Conservation (phyloP, 371 early-diverging fungal species). For the Mucor ambiguus region DNA sequence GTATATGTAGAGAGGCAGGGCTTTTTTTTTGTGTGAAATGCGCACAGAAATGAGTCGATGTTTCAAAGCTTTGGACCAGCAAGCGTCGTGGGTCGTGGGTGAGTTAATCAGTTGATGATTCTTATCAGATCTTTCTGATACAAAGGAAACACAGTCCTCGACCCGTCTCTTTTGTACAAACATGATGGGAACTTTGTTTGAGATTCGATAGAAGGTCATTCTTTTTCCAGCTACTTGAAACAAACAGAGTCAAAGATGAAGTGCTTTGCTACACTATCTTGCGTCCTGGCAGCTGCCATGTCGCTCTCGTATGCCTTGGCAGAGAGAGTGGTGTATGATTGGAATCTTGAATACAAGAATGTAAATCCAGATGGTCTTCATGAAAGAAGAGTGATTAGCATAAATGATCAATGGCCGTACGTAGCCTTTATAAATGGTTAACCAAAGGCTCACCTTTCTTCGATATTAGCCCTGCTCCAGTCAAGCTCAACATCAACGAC, state of each 20-base stretch:
- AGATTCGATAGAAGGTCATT: neutral
- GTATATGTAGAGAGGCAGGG: neutral
- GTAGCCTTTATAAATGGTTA: conserved; percentile 13
- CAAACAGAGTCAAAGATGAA: neutral
- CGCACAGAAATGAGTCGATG: neutral
- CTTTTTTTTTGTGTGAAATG: neutral
- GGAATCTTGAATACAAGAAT: conserved; percentile 68
- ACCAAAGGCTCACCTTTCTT: neutral
- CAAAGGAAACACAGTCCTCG: conserved; percentile 2
- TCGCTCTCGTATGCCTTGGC: conserved; percentile 20
- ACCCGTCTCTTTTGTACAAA: neutral
- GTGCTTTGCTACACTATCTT: neutral
- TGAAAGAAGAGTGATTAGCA: conserved; percentile 69
- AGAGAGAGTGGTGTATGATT: conserved; percentile 60
- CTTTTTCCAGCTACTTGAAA: neutral
- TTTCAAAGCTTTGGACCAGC: conserved; percentile 2
- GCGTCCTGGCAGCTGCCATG: neutral
- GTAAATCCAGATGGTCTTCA: conserved; percentile 69
- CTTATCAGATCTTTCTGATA: neutral
- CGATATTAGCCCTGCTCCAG: conserved; percentile 39
- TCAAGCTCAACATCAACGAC: conserved; percentile 50
- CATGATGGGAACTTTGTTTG: conserved; percentile 1
- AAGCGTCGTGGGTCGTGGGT: no score
- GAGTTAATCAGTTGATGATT: neutral
- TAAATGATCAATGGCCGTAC: conserved; percentile 77